A percentile compares a stretch with the other conserved stretches of the same genome.
Evolutionary conservation across 2,329 filamentous ascomycete species (phyloP).

Genomic region (Diaporthe aspalathi): DNA sequence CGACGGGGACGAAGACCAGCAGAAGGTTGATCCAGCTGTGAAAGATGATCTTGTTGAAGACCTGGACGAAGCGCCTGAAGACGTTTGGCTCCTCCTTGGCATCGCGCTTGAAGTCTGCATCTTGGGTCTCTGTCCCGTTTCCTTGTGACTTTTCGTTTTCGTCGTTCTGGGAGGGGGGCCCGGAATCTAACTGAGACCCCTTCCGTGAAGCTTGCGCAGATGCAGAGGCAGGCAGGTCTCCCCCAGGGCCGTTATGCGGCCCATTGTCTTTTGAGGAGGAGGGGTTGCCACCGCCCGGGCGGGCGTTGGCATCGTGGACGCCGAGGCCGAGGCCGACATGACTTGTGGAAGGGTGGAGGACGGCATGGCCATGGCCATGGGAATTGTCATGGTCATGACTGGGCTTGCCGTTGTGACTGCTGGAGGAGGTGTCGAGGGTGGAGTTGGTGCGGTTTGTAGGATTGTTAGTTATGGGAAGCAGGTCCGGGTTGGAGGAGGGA

Average conservation of each 20-base stretch:
- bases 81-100: constrained; percentile 48
- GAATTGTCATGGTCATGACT: too few species aligned
- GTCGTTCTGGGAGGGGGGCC: constrained; percentile 39
- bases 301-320: constrained; percentile 16
- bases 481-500: constrained; percentile 50
- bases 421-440: constrained; percentile 39
- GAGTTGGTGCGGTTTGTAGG: constrained; percentile 43
- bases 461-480: constrained; percentile 53
- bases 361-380: constrained; percentile 17
- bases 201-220: constrained; percentile 63
- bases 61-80: constrained; percentile 55
- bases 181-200: constrained; percentile 66
- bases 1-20: constrained; percentile 81
- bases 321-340: constrained; percentile 33
- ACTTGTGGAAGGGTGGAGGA: constrained; percentile 22
- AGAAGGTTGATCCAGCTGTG: constrained; percentile 84
- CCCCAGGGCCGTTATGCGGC: constrained; percentile 41
- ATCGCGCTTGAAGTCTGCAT: constrained; percentile 37
- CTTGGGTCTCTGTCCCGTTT: constrained; percentile 34
- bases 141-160: constrained; percentile 28
- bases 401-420: constrained; percentile 37
- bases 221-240: constrained; percentile 54
- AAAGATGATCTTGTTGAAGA: constrained; percentile 70
- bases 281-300: constrained; percentile 39
- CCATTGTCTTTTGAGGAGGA: constrained; percentile 40